phyloP scores from a whole-genome alignment of 192 early-diverging fungal species.

The Coemansia sp. region DNA sequence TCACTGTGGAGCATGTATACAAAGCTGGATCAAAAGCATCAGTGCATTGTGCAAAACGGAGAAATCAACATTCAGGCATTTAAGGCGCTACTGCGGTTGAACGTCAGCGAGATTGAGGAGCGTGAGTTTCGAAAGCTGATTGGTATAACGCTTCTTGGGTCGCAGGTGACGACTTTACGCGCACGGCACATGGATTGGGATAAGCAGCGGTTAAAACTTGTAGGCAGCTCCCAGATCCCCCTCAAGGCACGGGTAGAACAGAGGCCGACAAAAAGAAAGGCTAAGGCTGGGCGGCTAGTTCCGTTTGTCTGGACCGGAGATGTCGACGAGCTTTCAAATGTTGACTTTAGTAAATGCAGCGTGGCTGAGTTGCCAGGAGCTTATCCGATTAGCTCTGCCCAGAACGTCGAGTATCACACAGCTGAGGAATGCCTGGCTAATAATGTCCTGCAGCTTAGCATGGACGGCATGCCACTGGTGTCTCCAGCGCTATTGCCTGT shows the following conservation, averaged over 20 bases:
- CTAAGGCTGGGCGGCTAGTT: conserved; percentile 1
- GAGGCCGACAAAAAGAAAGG: conserved; percentile 1
- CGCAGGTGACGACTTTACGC: conserved; percentile 22
- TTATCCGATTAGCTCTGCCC: neutral
- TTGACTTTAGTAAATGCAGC: neutral
- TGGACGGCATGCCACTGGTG: conserved; percentile 6
- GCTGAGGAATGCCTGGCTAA: conserved; percentile 2
- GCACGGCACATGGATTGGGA: conserved; percentile 30
- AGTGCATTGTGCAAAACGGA: conserved; percentile 54
- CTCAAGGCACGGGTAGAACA: neutral
- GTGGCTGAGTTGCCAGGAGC: too few species aligned
- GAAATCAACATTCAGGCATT: conserved; percentile 54
- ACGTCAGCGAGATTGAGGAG: conserved; percentile 53
- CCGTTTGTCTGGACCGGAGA: conserved; percentile 38
- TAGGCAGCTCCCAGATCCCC: neutral
- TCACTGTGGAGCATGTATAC: conserved; percentile 52
- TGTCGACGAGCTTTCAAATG: neutral
- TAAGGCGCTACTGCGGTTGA: conserved; percentile 42
- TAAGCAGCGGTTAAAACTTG: conserved; percentile 2
- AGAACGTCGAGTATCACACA: neutral
- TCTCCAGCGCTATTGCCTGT: conserved; percentile 6
- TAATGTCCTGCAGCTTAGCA: conserved; percentile 4
- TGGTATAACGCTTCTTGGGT: conserved; percentile 20
- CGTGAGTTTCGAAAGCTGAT: conserved; percentile 50
- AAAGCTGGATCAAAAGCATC: conserved; percentile 24